A percentile compares a stretch with the other conserved stretches of the same genome.
phyloP scores from a whole-genome alignment of 1,284 basidiomycete species.

The Cystobasidiaceae sp. region DNA sequence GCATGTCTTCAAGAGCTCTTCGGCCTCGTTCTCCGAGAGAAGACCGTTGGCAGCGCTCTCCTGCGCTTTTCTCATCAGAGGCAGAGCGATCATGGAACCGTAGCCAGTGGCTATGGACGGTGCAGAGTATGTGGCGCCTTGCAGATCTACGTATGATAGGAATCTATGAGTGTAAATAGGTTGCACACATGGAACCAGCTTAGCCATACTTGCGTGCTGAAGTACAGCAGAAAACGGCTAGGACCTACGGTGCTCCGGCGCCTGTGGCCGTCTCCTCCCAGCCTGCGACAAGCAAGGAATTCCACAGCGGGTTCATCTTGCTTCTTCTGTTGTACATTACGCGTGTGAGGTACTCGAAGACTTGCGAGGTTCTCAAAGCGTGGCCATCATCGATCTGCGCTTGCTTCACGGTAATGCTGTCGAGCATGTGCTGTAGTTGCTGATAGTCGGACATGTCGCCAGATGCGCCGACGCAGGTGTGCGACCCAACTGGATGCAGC shows the following conservation, averaged over 20 bases:
- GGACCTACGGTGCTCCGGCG: constrained; percentile 52
- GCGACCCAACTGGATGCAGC: constrained; percentile 72
- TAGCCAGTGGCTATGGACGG: constrained; percentile 96
- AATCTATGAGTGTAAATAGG: constrained; percentile 55
- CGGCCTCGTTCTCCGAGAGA: constrained; percentile 74
- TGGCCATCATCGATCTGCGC: constrained; percentile 62
- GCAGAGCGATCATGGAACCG: constrained; percentile 90
- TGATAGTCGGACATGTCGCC: constrained; percentile 99
- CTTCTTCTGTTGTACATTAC: constrained; percentile 85
- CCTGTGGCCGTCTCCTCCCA: constrained; percentile 55
- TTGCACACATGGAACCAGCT: neutral
- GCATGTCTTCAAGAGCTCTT: constrained; percentile 71
- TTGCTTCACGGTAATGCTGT: constrained; percentile 53
- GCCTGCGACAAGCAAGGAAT: constrained; percentile 88
- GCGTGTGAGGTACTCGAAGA: constrained; percentile 87
- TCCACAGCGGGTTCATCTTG: constrained; percentile 94
- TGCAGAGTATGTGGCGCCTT: constrained; percentile 90
- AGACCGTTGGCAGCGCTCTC: constrained; percentile 55
- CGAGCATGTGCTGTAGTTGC: constrained; percentile 73
- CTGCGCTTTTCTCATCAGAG: constrained; percentile 80
- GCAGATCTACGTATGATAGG: constrained; percentile 90
- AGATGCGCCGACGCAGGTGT: constrained; percentile 83
- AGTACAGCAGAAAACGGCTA: neutral
- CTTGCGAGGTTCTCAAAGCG: constrained; percentile 75
- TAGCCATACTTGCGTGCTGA: neutral